These are phyloP conservation scores for Oryza coarctata DNA, from an alignment of 176 grass and related monocot species.

Conservation along the genomic window DNA sequence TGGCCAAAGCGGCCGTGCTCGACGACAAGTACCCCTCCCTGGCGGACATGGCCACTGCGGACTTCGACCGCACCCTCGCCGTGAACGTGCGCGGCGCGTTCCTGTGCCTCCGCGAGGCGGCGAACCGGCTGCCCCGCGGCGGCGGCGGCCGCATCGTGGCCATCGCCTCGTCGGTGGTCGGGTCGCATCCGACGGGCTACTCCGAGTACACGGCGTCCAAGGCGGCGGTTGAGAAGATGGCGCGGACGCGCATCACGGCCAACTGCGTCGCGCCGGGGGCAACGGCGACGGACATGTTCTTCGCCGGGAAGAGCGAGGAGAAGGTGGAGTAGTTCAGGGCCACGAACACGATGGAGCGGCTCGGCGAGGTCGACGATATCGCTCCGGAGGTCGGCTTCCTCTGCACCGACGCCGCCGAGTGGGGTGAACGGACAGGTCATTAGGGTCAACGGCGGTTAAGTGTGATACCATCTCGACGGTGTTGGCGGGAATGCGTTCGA, in stretches of 20 bases:
- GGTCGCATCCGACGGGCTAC: conserved; percentile 35
- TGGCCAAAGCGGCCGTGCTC: conserved; percentile 47
- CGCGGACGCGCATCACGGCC: conserved; percentile 43
- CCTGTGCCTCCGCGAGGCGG: conserved; percentile 56
- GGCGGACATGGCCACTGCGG: conserved; percentile 24
- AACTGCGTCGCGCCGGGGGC: conserved; percentile 51
- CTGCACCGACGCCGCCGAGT: conserved; percentile 46
- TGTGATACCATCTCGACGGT: background rate
- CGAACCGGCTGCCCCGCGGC: conserved; percentile 35
- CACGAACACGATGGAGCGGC: conserved; percentile 38
- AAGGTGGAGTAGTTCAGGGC: background rate
- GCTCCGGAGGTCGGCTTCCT: conserved; percentile 54
- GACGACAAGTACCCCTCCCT: conserved; percentile 42
- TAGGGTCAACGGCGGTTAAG: conserved; percentile 38
- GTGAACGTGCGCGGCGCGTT: conserved; percentile 51
- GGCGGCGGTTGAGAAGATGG: conserved; percentile 48
- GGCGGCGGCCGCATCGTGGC: conserved; percentile 51
- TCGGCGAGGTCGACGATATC: conserved; percentile 35
- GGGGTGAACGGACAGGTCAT: conserved; percentile 66
- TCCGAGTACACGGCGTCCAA: conserved; percentile 41
- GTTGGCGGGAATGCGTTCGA: background rate
- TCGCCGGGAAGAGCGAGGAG: conserved; percentile 43
- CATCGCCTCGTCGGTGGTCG: conserved; percentile 49
- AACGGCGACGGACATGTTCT: conserved; percentile 48
- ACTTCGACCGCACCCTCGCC: conserved; percentile 40